Percentiles rank a stretch among this genome's conserved stretches.
Conservation (phyloP, 768 basidiomycete species). For the Tylopilus plumbeoviolaceoides region DNA sequence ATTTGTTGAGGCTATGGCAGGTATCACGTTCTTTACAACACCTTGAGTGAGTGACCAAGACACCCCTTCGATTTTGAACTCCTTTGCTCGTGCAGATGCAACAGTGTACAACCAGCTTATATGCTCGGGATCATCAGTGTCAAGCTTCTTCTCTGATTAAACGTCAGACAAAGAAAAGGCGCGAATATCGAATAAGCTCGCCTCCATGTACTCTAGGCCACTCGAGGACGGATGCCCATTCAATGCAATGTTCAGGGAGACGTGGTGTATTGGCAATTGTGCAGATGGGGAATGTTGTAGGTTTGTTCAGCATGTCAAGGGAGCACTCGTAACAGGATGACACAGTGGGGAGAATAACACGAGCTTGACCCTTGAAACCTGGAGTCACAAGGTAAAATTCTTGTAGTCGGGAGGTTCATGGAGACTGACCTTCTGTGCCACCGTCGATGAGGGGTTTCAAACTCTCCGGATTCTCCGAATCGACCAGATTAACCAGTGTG, state of each 20-base stretch:
- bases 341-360: conserved; percentile 92
- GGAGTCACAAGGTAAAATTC: conserved; percentile 1
- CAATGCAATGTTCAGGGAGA: conserved; percentile 97
- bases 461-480: conserved; percentile 88
- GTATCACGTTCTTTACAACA: conserved; percentile 99
- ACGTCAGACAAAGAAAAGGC: conserved; percentile 1
- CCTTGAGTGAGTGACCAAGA: conserved; percentile 98
- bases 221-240: conserved; percentile 98
- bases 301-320: conserved; percentile 97
- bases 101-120: conserved; percentile 88
- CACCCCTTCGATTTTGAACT: conserved; percentile 97
- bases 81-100: conserved; percentile 79
- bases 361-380: conserved; percentile 99
- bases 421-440: conserved; percentile 83
- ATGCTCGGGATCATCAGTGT: conserved; percentile 96
- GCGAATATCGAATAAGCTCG: conserved; percentile 28
- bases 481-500: conserved; percentile 91
- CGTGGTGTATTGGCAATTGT: conserved; percentile 99
- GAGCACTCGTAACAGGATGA: conserved; percentile 98
- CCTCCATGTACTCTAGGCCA: conserved; percentile 95
- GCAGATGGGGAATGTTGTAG: conserved; percentile 95
- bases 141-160: conserved; percentile 77
- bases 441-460: conserved; percentile 97
- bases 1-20: conserved; percentile 97
- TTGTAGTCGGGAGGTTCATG: not conserved